phyloP scores from a whole-genome alignment of 179 eudicot species.

The Pouteria campechiana region DNA sequence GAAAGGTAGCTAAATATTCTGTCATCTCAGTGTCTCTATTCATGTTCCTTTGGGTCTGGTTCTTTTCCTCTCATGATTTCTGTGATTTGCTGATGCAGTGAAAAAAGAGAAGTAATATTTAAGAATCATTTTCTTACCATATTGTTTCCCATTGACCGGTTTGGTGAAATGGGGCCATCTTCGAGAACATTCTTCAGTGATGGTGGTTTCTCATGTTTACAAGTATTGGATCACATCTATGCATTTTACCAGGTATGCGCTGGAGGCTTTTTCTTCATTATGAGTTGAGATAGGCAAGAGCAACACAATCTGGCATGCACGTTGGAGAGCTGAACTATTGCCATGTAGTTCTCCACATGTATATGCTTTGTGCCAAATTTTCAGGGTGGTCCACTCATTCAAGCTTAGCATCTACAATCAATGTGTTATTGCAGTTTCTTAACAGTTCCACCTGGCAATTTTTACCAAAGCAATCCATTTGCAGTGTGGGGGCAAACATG shows the following conservation, averaged over 20 bases:
- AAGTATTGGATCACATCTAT: constrained; percentile 60
- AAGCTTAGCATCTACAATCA: neutral
- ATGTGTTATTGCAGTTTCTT: neutral
- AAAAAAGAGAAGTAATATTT: constrained; percentile 57
- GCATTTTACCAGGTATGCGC: constrained; percentile 79
- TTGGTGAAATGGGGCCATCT: constrained; percentile 79
- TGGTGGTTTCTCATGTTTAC: constrained; percentile 65
- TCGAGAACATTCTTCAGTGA: constrained; percentile 77
- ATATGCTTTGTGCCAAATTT: too few species aligned
- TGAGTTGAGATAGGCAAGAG: too few species aligned
- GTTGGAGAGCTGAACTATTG: too few species aligned
- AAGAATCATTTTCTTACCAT: constrained; percentile 65
- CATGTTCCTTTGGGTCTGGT: neutral
- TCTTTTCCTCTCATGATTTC: neutral
- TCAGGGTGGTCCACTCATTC: neutral
- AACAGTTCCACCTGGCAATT: too few species aligned
- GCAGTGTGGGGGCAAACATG: too few species aligned
- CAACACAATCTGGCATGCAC: too few species aligned
- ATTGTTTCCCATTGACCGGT: constrained; percentile 82
- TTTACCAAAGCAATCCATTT: too few species aligned
- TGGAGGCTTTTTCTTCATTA: neutral
- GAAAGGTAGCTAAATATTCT: constrained; percentile 45
- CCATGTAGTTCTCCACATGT: too few species aligned
- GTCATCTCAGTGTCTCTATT: neutral
- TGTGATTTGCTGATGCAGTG: constrained; percentile 36